Conservation (phyloP, 306 rosid species). For the Cicer chorassanicum region DNA sequence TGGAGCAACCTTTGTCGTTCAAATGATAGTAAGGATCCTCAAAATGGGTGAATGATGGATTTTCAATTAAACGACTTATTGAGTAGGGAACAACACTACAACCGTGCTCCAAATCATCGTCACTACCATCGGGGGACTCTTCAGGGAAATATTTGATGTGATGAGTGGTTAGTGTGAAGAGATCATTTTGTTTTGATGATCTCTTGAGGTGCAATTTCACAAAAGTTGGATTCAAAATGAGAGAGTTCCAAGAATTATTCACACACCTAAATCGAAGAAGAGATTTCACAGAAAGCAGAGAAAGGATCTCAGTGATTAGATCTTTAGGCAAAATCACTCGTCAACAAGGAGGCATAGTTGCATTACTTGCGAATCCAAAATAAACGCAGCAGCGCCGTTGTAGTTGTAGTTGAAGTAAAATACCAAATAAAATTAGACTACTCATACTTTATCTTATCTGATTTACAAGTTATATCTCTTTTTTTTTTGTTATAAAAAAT, state of each 20-base stretch:
- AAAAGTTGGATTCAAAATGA: not conserved
- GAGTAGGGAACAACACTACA: not conserved
- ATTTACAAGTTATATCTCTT: too few species aligned
- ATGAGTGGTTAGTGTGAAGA: not conserved
- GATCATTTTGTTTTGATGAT: not conserved
- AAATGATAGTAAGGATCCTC: not conserved
- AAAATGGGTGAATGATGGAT: not conserved
- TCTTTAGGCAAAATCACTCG: too few species aligned
- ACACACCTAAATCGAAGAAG: too few species aligned
- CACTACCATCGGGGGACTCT: not conserved
- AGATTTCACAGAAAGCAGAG: too few species aligned
- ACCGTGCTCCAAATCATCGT: not conserved
- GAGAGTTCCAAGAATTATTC: not conserved
- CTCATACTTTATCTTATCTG: too few species aligned
- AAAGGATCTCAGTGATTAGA: too few species aligned
- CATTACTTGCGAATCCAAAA: too few species aligned
- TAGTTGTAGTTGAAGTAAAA: too few species aligned
- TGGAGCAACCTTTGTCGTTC: not conserved
- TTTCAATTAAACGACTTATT: not conserved
- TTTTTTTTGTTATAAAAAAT: too few species aligned
- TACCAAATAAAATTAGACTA: too few species aligned
- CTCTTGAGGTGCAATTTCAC: not conserved
- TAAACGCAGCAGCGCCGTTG: too few species aligned
- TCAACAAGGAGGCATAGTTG: too few species aligned
- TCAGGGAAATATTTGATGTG: not conserved